phyloP scores from a whole-genome alignment of 2,329 filamentous ascomycete genomes.

The Drechslerella dactyloides region DNA sequence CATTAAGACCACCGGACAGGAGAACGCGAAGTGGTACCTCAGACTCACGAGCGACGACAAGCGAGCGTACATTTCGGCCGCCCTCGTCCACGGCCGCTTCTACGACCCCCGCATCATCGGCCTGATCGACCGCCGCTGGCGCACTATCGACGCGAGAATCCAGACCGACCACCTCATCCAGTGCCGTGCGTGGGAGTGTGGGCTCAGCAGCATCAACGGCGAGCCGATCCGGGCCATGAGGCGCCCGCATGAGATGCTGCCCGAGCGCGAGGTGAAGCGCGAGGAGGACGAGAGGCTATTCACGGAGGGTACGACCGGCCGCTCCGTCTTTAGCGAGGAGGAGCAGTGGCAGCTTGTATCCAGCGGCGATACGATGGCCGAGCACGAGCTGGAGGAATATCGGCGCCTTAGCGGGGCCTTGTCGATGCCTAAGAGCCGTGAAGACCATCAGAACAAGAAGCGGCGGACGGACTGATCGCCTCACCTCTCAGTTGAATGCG shows the following conservation, averaged over 20 bases:
- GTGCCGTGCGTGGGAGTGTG: slow-evolving; percentile 5
- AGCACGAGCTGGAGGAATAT: slow-evolving; percentile 17
- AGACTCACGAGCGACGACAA: slow-evolving; percentile 8
- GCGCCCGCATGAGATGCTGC: not conserved
- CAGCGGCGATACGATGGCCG: not conserved
- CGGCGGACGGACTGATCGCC: slow-evolving; percentile 13
- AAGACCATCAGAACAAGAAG: slow-evolving; percentile 22
- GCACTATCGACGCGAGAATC: slow-evolving; percentile 15
- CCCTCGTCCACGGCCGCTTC: slow-evolving; percentile 18
- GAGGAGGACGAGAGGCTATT: slow-evolving; percentile 4
- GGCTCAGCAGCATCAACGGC: slow-evolving; percentile 24
- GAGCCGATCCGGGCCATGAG: slow-evolving; percentile 16
- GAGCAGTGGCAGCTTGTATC: not conserved
- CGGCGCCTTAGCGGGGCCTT: slow-evolving; percentile 17
- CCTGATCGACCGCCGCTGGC: slow-evolving; percentile 25
- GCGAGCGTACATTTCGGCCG: not conserved
- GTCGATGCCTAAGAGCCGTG: slow-evolving; percentile 1
- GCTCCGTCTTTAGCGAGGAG: slow-evolving; percentile 6
- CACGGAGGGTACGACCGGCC: not conserved
- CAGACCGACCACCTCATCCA: not conserved
- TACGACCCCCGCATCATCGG: slow-evolving; percentile 43
- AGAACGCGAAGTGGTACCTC: slow-evolving; percentile 28
- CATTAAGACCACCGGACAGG: slow-evolving; percentile 20
- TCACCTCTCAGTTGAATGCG: no score
- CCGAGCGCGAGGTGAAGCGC: not conserved